phyloP scores from a whole-genome alignment of 768 basidiomycete species.

The Pleurotus cornucopiae region DNA sequence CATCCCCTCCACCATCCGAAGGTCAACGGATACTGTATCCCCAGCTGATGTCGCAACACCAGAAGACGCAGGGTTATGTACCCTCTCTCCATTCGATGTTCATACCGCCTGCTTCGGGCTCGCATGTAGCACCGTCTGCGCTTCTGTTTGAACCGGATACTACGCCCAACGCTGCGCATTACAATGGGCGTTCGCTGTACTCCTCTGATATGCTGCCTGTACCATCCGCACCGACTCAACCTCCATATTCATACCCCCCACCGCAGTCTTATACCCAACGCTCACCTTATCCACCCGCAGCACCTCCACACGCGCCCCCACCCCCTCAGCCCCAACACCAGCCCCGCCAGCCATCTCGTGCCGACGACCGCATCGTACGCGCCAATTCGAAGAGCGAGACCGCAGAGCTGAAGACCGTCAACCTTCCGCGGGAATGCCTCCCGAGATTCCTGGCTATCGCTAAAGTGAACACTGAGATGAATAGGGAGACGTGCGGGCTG shows the following conservation, averaged over 20 bases:
- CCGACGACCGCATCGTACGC: conserved; percentile 16
- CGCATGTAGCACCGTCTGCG: conserved; percentile 33
- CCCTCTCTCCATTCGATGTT: conserved; percentile 82
- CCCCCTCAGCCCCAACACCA: conserved; percentile 17
- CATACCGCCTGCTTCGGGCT: conserved; percentile 26
- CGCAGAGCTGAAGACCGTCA: conserved; percentile 55
- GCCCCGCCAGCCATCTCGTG: conserved; percentile 12
- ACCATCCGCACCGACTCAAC: conserved; percentile 21
- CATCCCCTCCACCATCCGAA: conserved; percentile 59
- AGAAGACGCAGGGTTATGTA: conserved; percentile 71
- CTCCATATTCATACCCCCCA: conserved; percentile 13
- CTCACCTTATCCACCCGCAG: conserved; percentile 13
- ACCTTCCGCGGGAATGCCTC: conserved; percentile 70
- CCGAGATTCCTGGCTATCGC: conserved; percentile 75
- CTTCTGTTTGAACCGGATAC: conserved; percentile 39
- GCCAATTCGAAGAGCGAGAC: conserved; percentile 20
- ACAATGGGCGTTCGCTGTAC: conserved; percentile 19
- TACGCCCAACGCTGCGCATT: conserved; percentile 9
- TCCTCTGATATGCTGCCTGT: conserved; percentile 29
- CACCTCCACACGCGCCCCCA: conserved; percentile 16
- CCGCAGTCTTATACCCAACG: conserved; percentile 12
- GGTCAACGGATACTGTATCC: conserved; percentile 54
- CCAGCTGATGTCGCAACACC: conserved; percentile 75
- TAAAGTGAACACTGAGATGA: conserved; percentile 68
- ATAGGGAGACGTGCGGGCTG: conserved; percentile 85